A percentile compares a stretch with the other conserved stretches of the same genome.
These are phyloP conservation scores for Ustilago esculenta DNA, from an alignment of 1,284 basidiomycete genomes.

Conservation along the genomic window DNA sequence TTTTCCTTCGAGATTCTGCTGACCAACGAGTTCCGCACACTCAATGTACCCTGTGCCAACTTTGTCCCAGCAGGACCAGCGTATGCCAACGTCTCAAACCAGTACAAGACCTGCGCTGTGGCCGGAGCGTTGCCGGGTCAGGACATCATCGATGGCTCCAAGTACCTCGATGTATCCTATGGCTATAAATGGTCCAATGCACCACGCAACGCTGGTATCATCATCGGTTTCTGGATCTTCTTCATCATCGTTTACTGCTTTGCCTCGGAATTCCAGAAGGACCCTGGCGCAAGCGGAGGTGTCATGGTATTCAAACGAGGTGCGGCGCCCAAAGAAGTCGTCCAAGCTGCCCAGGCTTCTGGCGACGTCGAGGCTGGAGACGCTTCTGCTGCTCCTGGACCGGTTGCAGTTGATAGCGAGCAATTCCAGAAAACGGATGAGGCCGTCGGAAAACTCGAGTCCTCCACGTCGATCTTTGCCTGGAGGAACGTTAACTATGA, in stretches of 20 bases:
- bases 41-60: conserved; percentile 42
- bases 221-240: conserved; percentile 54
- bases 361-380: conserved; percentile 26
- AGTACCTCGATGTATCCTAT: conserved; percentile 40
- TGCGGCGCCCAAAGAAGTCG: conserved; percentile 29
- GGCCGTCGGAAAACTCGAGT: conserved; percentile 36
- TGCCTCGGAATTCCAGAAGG: conserved; percentile 54
- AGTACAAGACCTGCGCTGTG: conserved; percentile 55
- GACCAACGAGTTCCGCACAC: conserved; percentile 56
- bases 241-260: conserved; percentile 45
- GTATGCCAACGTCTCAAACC: conserved; percentile 27
- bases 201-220: conserved; percentile 55
- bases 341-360: conserved; percentile 23
- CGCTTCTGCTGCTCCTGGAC: conserved; percentile 11
- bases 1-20: conserved; percentile 60
- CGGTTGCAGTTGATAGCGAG: no score
- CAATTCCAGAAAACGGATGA: no score
- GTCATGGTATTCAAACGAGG: conserved; percentile 58
- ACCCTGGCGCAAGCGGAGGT: conserved; percentile 53
- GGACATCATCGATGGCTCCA: conserved; percentile 26
- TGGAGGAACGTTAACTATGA: conserved; percentile 57
- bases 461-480: conserved; percentile 47
- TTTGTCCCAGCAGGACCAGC: conserved; percentile 41
- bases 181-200: conserved; percentile 43
- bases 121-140: conserved; percentile 48